Evolutionary conservation across 805 yeast species (phyloP).

Genomic region (Lachancea sp.): DNA sequence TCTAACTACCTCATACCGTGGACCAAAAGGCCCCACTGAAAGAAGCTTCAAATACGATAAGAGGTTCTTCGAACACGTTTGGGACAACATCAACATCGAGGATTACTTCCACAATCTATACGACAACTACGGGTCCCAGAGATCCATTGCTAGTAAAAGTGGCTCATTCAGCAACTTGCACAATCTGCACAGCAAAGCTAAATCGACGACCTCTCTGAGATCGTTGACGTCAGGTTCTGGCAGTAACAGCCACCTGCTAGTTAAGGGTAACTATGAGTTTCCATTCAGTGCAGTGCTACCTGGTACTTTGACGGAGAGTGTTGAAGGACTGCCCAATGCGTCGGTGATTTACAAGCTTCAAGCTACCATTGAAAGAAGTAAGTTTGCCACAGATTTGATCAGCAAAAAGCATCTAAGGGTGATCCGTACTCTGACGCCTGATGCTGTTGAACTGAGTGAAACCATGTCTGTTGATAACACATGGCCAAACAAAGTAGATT

Average conservation of each 20-base stretch:
- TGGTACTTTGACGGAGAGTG: slow-evolving; percentile 78
- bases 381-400: slow-evolving; percentile 57
- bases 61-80: slow-evolving; percentile 64
- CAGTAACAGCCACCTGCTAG: slow-evolving; percentile 37
- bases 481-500: slow-evolving; percentile 93
- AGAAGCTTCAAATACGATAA: slow-evolving; percentile 50
- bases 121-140: slow-evolving; percentile 17
- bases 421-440: slow-evolving; percentile 81
- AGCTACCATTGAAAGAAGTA: slow-evolving; percentile 77
- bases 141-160: slow-evolving; percentile 14
- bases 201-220: slow-evolving; percentile 31
- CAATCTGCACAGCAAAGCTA: slow-evolving; percentile 27
- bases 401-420: slow-evolving; percentile 72
- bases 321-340: slow-evolving; percentile 84
- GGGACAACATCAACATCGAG: slow-evolving; percentile 64
- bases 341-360: slow-evolving; percentile 65
- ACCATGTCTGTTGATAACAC: slow-evolving; percentile 90
- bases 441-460: slow-evolving; percentile 79
- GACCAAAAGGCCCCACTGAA: slow-evolving; percentile 40
- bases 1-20: slow-evolving; percentile 51
- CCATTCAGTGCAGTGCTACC: slow-evolving; percentile 84
- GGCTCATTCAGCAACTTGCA: slow-evolving; percentile 19
- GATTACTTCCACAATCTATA: slow-evolving; percentile 32
- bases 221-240: slow-evolving; percentile 27
- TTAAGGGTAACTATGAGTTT: slow-evolving; percentile 79